A percentile compares a stretch with the other conserved stretches of the same genome.
Evolutionary conservation across 257 asterid species (phyloP).

Genomic region (Solanum megistacrolobum): DNA sequence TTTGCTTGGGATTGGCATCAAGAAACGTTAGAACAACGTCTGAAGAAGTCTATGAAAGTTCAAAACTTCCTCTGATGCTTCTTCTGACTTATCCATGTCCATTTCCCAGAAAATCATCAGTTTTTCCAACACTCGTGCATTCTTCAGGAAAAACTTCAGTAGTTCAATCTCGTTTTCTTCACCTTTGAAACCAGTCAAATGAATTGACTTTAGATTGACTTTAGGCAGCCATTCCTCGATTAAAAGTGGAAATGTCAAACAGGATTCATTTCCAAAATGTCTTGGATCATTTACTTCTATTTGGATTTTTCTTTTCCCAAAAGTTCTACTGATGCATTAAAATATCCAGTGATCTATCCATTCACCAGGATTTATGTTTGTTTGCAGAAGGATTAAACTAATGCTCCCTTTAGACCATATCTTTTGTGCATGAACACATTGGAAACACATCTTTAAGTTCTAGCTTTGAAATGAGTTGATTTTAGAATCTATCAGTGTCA

Average conservation of each 20-base stretch:
- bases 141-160: not conserved
- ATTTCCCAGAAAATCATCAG: not conserved
- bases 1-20: not conserved
- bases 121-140: not conserved
- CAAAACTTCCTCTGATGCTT: not conserved
- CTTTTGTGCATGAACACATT: not conserved
- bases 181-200: not conserved
- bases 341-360: not conserved
- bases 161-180: not conserved
- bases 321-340: not conserved
- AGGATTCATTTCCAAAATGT: not conserved
- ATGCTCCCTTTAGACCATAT: not conserved
- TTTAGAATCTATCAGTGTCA: not conserved
- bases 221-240: not conserved
- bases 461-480: not conserved
- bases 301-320: not conserved
- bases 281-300: not conserved
- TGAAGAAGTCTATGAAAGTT: not conserved
- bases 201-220: not conserved
- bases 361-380: not conserved
- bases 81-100: not conserved
- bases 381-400: not conserved
- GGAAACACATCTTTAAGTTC: not conserved
- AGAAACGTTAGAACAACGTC: not conserved
- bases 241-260: not conserved